Conservation (phyloP, 116 monocot genomes). For the Posidonia oceanica region DNA sequence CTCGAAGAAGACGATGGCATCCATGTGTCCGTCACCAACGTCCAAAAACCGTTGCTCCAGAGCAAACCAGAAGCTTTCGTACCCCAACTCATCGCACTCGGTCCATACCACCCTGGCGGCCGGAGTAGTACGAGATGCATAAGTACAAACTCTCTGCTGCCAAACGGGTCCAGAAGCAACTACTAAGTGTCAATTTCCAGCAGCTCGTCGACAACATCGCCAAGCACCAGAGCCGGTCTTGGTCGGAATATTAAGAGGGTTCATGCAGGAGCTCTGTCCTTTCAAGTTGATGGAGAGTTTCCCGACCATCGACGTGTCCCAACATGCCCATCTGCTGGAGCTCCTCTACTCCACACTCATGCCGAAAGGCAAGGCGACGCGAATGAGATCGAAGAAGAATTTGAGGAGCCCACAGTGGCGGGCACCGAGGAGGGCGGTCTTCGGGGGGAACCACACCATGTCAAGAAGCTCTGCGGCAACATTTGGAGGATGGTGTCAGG, state of each 20-base stretch:
- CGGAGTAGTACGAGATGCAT: constrained; percentile 65
- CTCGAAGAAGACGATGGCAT: constrained; percentile 1
- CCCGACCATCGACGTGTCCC: constrained; percentile 1
- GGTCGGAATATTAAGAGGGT: constrained; percentile 11
- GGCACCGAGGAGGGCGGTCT: no score
- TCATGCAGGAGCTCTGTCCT: constrained; percentile 47
- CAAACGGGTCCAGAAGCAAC: constrained; percentile 31
- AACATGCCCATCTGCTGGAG: constrained; percentile 29
- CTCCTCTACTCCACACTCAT: constrained; percentile 31
- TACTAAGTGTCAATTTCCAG: constrained; percentile 19
- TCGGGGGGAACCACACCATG: no score
- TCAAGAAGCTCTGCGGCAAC: no score
- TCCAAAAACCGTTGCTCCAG: constrained; percentile 37
- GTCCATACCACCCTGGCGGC: constrained; percentile 68
- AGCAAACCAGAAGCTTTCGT: constrained; percentile 40
- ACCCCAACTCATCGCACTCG: constrained; percentile 62
- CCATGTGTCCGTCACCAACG: constrained; percentile 32
- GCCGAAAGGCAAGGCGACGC: constrained; percentile 6
- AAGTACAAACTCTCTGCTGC: no score
- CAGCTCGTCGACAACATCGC: constrained; percentile 34
- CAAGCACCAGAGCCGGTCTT: constrained; percentile 24
- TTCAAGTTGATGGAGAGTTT: constrained; percentile 23
- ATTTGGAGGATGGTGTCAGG: no score
- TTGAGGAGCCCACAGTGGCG: no score
- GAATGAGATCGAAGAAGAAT: no score